Percentiles rank a stretch among this genome's conserved stretches.
Evolutionary conservation across 352 stramenopile species (phyloP).

Genomic region (Pythium monospermum): DNA sequence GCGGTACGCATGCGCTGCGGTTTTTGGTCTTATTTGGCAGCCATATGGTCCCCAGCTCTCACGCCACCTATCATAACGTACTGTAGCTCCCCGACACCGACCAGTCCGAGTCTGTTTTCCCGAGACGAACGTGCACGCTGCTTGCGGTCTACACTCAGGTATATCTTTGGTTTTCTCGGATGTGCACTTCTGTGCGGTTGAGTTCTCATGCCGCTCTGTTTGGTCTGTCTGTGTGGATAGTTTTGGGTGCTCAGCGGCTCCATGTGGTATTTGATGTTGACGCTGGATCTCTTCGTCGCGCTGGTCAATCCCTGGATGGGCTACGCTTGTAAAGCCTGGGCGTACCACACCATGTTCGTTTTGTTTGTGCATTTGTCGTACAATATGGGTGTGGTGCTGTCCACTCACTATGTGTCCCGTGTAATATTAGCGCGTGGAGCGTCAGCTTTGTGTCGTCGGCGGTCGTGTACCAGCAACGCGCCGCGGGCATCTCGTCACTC

Average conservation of each 20-base stretch:
- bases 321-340: constrained; percentile 81
- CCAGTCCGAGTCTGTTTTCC: constrained; percentile 1
- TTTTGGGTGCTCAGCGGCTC: constrained; percentile 69
- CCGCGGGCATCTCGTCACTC: constrained; percentile 60
- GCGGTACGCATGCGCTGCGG: constrained; percentile 23
- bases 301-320: constrained; percentile 87
- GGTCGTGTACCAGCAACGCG: constrained; percentile 53
- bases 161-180: neutral
- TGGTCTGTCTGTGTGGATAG: constrained; percentile 17
- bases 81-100: constrained; percentile 3
- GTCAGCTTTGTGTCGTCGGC: constrained; percentile 55
- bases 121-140: constrained; percentile 30
- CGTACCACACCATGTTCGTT: constrained; percentile 75
- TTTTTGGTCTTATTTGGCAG: neutral
- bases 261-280: constrained; percentile 84
- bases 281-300: constrained; percentile 75
- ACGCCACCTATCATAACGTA: neutral
- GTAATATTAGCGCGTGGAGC: constrained; percentile 54
- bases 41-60: neutral
- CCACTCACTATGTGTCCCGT: neutral
- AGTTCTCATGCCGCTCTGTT: neutral
- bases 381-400: neutral
- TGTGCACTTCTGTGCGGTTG: too few relatives aligned
- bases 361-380: neutral
- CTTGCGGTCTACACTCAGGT: constrained; percentile 69